Conservation (phyloP, 495 filamentous ascomycete species). For the Jackrogersella minutella region DNA sequence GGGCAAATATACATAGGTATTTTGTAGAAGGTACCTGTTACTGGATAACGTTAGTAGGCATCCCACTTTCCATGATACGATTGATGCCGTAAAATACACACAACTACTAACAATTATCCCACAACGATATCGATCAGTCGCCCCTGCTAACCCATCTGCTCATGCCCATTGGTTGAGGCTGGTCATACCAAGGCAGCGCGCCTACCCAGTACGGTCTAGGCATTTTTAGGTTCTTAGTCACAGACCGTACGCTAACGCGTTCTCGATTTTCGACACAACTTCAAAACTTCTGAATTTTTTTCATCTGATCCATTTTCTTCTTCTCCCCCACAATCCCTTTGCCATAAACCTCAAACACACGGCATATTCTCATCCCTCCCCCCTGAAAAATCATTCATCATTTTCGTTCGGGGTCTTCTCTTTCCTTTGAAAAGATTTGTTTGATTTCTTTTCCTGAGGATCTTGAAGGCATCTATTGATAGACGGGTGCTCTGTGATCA, state of each 20-base stretch:
- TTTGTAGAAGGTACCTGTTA: slow-evolving; percentile 8
- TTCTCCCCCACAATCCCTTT: slow-evolving; percentile 48
- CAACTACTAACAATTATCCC: slow-evolving; percentile 14
- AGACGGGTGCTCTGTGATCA: slow-evolving; percentile 30
- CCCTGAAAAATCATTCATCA: slow-evolving; percentile 30
- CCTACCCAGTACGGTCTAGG: slow-evolving; percentile 20
- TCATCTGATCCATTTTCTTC: slow-evolving; percentile 44
- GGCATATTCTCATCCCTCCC: slow-evolving; percentile 31
- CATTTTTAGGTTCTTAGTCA: slow-evolving; percentile 34
- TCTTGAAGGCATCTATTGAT: slow-evolving; percentile 38
- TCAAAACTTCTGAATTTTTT: slow-evolving; percentile 47
- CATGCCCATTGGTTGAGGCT: slow-evolving; percentile 22
- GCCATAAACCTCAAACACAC: slow-evolving; percentile 47
- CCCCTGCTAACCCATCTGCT: slow-evolving; percentile 12
- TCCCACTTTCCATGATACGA: slow-evolving; percentile 28
- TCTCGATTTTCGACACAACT: slow-evolving; percentile 45
- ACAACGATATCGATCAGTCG: slow-evolving; percentile 23
- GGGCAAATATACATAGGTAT: no score
- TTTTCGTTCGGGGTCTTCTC: slow-evolving; percentile 45
- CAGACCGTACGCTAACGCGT: slow-evolving; percentile 38
- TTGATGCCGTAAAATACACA: slow-evolving; percentile 13
- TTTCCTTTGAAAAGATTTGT: slow-evolving; percentile 47
- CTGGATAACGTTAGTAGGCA: slow-evolving; percentile 28
- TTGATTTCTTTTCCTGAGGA: slow-evolving; percentile 52
- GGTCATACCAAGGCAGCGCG: neutral